Conservation (phyloP, 495 filamentous ascomycete genomes). For the Terfezia claveryi region DNA sequence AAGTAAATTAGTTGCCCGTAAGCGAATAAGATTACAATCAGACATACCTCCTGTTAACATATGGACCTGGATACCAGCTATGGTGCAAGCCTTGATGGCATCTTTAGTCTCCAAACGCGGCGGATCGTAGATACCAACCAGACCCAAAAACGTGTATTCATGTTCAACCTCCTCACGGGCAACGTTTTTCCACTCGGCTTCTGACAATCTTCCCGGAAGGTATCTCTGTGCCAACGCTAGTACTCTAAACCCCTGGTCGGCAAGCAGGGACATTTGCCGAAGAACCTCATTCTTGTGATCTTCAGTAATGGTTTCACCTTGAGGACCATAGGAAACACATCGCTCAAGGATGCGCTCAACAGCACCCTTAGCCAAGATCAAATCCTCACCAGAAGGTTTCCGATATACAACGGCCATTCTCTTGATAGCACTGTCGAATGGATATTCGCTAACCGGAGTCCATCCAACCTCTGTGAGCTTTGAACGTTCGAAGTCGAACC, state of each 20-base stretch:
- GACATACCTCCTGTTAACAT: slow-evolving; percentile 40
- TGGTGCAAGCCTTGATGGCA: slow-evolving; percentile 40
- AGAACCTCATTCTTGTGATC: slow-evolving; percentile 35
- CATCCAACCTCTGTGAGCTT: slow-evolving; percentile 31
- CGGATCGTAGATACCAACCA: slow-evolving; percentile 57
- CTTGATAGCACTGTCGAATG: slow-evolving; percentile 65
- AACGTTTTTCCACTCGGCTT: slow-evolving; percentile 11
- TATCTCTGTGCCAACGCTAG: slow-evolving; percentile 45
- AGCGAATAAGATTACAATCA: too few species aligned
- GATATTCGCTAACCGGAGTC: slow-evolving; percentile 49
- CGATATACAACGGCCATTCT: slow-evolving; percentile 62
- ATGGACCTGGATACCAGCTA: slow-evolving; percentile 53
- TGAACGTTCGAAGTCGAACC: slow-evolving; percentile 41
- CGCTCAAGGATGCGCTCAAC: slow-evolving; percentile 58
- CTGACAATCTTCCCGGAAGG: slow-evolving; percentile 3
- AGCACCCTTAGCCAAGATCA: slow-evolving; percentile 60
- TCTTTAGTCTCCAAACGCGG: slow-evolving; percentile 45
- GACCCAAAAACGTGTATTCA: slow-evolving; percentile 38
- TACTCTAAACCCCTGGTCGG: slow-evolving; percentile 57
- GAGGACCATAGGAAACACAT: slow-evolving; percentile 34
- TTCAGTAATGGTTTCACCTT: slow-evolving; percentile 14
- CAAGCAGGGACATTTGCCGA: slow-evolving; percentile 42
- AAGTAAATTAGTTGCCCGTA: slow-evolving; percentile 8
- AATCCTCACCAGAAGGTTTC: slow-evolving; percentile 14
- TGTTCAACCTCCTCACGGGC: slow-evolving; percentile 28